Evolutionary conservation across 140 eudicot species (phyloP).

Genomic region (Erigeron philadelphicus): DNA sequence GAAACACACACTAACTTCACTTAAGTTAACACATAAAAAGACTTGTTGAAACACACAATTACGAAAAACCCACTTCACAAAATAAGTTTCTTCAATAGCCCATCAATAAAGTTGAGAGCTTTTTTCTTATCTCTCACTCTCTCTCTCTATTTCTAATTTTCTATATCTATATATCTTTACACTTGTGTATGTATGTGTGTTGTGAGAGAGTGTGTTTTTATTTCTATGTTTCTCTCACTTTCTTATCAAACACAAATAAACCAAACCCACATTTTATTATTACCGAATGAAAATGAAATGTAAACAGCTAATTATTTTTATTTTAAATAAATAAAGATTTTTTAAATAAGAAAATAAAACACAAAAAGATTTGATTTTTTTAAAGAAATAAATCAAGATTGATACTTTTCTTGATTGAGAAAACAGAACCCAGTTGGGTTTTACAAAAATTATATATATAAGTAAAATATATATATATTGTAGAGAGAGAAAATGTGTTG

Average conservation of each 20-base stretch:
- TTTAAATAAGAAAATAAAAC: no score
- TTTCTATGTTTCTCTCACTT: constrained; percentile 23
- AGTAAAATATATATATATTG: background rate
- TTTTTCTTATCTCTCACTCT: background rate
- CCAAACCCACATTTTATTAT: constrained; percentile 39
- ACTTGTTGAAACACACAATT: constrained; percentile 13
- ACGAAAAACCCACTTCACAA: constrained; percentile 14
- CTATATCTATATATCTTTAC: background rate
- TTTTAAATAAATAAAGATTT: background rate
- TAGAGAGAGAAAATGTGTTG: constrained; percentile 4
- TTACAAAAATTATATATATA: no score
- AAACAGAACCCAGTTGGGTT: constrained; percentile 29
- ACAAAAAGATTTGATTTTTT: background rate
- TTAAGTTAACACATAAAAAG: constrained; percentile 11
- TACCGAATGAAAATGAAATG: constrained; percentile 36
- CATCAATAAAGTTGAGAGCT: constrained; percentile 29
- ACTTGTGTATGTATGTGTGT: no score
- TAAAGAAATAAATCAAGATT: constrained; percentile 2
- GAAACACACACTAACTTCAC: background rate
- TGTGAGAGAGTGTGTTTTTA: background rate
- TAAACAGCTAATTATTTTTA: constrained; percentile 29
- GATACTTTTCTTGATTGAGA: constrained; percentile 37
- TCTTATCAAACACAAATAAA: constrained; percentile 30
- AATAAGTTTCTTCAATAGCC: constrained; percentile 20
- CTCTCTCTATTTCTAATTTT: background rate